These are phyloP conservation scores for Closterium sp. DNA, from an alignment of 139 green algal genomes.

Conservation along the genomic window DNA sequence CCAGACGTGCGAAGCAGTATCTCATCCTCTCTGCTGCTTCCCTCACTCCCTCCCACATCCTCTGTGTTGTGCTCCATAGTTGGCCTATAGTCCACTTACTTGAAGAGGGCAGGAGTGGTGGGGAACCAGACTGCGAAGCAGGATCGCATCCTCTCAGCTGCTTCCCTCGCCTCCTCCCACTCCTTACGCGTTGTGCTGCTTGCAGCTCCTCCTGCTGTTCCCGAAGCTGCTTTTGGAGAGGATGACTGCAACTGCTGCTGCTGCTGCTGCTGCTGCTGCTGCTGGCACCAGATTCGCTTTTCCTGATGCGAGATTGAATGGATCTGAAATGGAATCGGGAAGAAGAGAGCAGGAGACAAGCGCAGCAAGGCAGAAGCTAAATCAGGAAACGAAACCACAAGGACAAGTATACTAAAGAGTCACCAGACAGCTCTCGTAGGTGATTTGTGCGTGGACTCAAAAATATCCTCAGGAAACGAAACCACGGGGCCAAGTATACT, in stretches of 20 bases:
- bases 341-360: neutral
- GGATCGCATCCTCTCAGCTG: neutral
- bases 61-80: no score
- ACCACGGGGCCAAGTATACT: no score
- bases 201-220: neutral
- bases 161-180: neutral
- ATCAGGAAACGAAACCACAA: no score
- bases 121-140: neutral
- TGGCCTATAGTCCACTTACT: no score
- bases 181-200: neutral
- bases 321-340: neutral
- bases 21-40: neutral
- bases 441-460: no score
- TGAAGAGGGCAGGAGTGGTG: neutral
- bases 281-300: neutral
- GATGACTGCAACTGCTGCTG: neutral
- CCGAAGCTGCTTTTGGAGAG: neutral
- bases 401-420: no score
- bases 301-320: neutral
- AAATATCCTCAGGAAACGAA: no score
- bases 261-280: no score
- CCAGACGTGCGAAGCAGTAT: neutral
- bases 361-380: no score
- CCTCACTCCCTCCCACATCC: neutral
- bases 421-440: no score